Percentiles rank a stretch among this genome's conserved stretches.
These are phyloP conservation scores for Talaromyces sp. DNA, from an alignment of 2,329 filamentous ascomycete genomes.

Conservation along the genomic window DNA sequence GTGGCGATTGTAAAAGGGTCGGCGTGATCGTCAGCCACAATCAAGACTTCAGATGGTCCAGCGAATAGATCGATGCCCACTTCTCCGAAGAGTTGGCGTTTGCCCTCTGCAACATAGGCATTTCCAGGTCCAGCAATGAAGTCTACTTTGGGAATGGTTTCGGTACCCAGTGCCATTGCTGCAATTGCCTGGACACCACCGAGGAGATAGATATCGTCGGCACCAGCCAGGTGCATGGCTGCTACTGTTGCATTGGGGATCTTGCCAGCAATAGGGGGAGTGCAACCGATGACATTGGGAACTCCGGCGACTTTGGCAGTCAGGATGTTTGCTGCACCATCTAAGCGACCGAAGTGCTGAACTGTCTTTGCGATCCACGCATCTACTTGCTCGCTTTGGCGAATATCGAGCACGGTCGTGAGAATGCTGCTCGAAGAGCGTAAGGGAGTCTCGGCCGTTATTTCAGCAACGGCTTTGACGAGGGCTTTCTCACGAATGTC, in stretches of 20 bases:
- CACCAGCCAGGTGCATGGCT: slow-evolving; percentile 46
- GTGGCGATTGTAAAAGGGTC: slow-evolving; percentile 43
- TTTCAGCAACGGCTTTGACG: too few relatives aligned
- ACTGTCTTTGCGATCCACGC: too few relatives aligned
- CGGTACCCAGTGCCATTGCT: slow-evolving; percentile 48
- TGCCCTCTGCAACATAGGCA: slow-evolving; percentile 50
- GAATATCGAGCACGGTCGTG: too few relatives aligned
- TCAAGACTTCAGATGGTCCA: slow-evolving; percentile 49
- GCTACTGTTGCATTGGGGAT: slow-evolving; percentile 47
- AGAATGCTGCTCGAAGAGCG: too few relatives aligned
- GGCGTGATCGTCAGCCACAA: slow-evolving; percentile 44
- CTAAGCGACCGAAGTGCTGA: too few relatives aligned
- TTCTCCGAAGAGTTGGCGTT: slow-evolving; percentile 48
- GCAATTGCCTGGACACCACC: slow-evolving; percentile 50
- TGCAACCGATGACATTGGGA: slow-evolving; percentile 44
- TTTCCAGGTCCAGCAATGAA: slow-evolving; percentile 52
- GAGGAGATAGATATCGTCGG: slow-evolving; percentile 47
- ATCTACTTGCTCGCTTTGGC: too few relatives aligned
- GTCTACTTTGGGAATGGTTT: slow-evolving; percentile 44
- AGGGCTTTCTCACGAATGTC: too few relatives aligned
- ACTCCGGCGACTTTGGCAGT: slow-evolving; percentile 52
- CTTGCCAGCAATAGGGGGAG: slow-evolving; percentile 45
- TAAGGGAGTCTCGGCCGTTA: too few relatives aligned
- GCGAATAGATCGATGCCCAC: slow-evolving; percentile 51
- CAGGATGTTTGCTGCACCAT: too few relatives aligned